Evolutionary conservation across 2,329 filamentous ascomycete species (phyloP), one percentile per base, ranked within the genome.

Genomic region (Alternaria tenuissima): DNA sequence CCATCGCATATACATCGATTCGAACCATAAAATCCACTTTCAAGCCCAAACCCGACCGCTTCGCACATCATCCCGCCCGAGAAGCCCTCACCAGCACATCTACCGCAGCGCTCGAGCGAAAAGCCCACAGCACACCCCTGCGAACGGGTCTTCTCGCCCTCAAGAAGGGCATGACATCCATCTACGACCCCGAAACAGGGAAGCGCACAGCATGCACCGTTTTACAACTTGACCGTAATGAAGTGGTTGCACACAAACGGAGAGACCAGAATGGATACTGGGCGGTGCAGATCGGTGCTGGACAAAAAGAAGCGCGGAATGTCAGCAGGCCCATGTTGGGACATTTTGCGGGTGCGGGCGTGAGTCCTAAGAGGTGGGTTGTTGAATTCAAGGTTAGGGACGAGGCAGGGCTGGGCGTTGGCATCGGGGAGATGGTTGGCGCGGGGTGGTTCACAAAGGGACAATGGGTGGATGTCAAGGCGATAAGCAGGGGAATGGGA

Each of bases 151-250:
- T 92, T 8, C 85, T 99, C 47, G 93, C 91, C 12, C 86, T 89
- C 76, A 99, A 99, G 82, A 94, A 94, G 82, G 95, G 95, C 79
- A 98, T 99, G 92, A 96, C 93, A 43, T 94, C 91, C 61, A 81
- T 97, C 66, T 98, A 91, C 85, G 89, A 93, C 74, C 81, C 86
- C 0, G 87, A 89, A 70, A 91, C 91, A 26, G 91, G 92, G 69
- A 86, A 86, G 65, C 89, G 94, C 66, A 91, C 89, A 59, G 86
- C 94, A 20, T 97, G 93, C 83, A 99, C 95, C 14, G 91, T 99
- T 54, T 86, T 99, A 58, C 94, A 98, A 82, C 85, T 99, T 71
- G 95, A 99, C 79, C 86, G 92, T 71, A 93, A 96, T 62, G 91
- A 98, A 81, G 93, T 97, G 8, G 84, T 97, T 39, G 89, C 90